Evolutionary conservation across 768 basidiomycete species (phyloP).

Genomic region (Podaxis sp.): DNA sequence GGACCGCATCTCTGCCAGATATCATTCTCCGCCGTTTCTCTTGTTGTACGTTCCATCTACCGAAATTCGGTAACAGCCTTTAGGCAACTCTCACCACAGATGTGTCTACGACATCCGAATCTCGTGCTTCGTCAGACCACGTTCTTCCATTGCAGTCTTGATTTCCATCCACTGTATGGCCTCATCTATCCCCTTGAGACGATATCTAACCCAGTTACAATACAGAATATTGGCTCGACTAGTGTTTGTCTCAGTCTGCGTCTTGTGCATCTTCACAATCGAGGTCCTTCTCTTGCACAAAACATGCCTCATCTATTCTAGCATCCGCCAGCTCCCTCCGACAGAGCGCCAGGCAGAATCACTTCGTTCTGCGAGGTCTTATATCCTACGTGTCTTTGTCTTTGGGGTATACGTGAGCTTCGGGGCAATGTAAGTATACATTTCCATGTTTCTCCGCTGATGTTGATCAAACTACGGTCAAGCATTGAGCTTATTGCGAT

Average conservation of each 20-base stretch:
- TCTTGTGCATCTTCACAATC: conserved; percentile 2
- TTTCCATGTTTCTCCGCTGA: not conserved
- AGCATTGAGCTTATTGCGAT: conserved; percentile 26
- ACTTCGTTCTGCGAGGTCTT: conserved; percentile 18
- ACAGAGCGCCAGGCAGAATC: conserved; percentile 16
- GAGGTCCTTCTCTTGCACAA: not conserved
- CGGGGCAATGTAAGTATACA: conserved; percentile 24
- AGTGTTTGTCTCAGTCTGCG: conserved; percentile 23
- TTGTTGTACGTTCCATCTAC: conserved; percentile 18
- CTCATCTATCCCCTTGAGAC: not conserved
- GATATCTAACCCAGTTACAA: not conserved
- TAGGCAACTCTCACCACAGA: conserved; percentile 11
- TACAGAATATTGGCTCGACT: conserved; percentile 10
- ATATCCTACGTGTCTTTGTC: conserved; percentile 26
- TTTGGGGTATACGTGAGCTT: conserved; percentile 28
- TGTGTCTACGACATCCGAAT: conserved; percentile 23
- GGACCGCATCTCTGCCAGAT: conserved; percentile 28
- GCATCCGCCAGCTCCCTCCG: conserved; percentile 14
- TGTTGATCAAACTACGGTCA: not conserved
- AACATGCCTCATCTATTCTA: conserved; percentile 24
- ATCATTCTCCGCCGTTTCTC: conserved; percentile 23
- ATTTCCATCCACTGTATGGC: conserved; percentile 18
- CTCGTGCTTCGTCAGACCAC: conserved; percentile 20
- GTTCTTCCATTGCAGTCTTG: conserved; percentile 27
- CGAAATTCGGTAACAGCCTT: not conserved